Base-by-base conservation (phyloP, 345 rosid genomes). In the Aurinia saxatilis region DNA sequence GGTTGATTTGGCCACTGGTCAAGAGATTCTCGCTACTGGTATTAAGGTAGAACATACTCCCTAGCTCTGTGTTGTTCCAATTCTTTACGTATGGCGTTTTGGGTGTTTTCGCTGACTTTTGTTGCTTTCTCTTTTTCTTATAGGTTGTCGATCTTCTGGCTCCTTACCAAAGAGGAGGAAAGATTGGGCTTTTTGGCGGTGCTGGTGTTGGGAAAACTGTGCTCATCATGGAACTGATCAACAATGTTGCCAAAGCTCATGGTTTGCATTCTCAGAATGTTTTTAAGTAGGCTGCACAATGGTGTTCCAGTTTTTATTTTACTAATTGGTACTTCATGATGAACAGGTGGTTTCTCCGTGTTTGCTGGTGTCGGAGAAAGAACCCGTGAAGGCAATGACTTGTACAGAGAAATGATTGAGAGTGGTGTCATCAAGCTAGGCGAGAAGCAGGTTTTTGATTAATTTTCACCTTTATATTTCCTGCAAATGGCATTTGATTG, bases 371-470 rank as follows among this genome's bases (percentile, higher is more conserved):
- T 93, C 16, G 97, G 99, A 15, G 97, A 93, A 48, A 87, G 97
- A 35, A 93, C 99, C 23, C 91, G 99, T 37, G 99, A 93, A 78
- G 99, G 99, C 38, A 93, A 93, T 80, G 99, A 93, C 80, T 76
- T 92, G 81, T 92, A 92, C 81, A 72, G 95, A 70, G 99, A 92
- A 82, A 90, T 92, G 98, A 87, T 90, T 63, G 98, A 93, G 76
- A 87, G 98, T 81, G 98, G 98, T 72, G 98, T 92, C 77, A 92
- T 92, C 78, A 92, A 92, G 93, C 95, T 92, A 50, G 98, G 93
- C 18, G 98, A 92, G 21, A 85, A 93, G 66, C 97, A 90, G 90
- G 99, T 92, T 13, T 50, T 11, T 40, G 29, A 8, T 8, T 36
- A 2, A 11, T 23, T 8, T 13, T 37, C 15, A 37, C 45, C 6